Conservation (phyloP, 2,329 filamentous ascomycete genomes). For the Fusarium caatingaense region DNA sequence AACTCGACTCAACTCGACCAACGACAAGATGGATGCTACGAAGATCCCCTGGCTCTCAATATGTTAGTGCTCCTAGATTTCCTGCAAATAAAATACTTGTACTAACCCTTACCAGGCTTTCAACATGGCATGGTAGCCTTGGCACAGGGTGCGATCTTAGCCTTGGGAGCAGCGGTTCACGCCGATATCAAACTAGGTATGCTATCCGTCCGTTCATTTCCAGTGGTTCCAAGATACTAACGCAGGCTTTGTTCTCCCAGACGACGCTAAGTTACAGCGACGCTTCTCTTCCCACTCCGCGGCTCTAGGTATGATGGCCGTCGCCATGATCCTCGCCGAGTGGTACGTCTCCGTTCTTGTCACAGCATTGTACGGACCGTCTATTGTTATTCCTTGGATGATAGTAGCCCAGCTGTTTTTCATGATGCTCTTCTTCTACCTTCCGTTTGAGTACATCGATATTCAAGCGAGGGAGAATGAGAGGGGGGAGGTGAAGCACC, state of each 20-base stretch:
- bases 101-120: not conserved
- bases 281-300: not conserved
- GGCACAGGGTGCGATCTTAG: not conserved
- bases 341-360: conserved; percentile 6
- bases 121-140: not conserved
- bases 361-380: not conserved
- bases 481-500: not conserved
- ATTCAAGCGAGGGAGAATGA: not conserved
- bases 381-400: not conserved
- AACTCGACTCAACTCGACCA: not conserved
- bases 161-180: not conserved
- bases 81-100: not conserved
- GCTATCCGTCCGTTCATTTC: not conserved
- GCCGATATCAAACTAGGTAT: not conserved
- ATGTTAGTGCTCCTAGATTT: not conserved
- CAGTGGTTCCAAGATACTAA: not conserved
- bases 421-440: not conserved
- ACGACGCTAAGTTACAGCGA: not conserved
- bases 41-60: not conserved
- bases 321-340: not conserved
- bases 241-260: not conserved
- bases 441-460: not conserved
- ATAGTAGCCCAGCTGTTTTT: not conserved
- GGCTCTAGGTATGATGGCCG: not conserved
- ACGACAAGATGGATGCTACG: not conserved